Conservation (phyloP, 2,329 filamentous ascomycete species). For the Cladophialophora bantiana region DNA sequence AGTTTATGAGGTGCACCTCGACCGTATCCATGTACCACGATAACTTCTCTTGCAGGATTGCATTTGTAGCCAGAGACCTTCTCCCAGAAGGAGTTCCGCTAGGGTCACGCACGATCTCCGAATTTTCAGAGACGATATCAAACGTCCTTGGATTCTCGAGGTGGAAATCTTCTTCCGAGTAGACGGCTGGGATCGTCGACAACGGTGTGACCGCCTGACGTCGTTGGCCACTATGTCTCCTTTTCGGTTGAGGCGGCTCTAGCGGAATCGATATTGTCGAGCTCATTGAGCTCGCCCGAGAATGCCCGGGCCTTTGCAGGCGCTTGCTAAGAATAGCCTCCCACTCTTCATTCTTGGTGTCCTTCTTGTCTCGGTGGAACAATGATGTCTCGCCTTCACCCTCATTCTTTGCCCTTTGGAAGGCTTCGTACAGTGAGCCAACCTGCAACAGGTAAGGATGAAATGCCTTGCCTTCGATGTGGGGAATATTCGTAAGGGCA, state of each 20-base stretch:
- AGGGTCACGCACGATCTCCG: constrained; percentile 80
- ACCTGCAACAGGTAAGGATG: constrained; percentile 84
- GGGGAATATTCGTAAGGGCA: constrained; percentile 83
- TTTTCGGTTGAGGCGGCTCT: constrained; percentile 55
- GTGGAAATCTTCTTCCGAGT: constrained; percentile 94
- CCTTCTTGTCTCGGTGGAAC: constrained; percentile 53
- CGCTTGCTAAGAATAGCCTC: constrained; percentile 56
- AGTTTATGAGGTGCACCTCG: constrained; percentile 94
- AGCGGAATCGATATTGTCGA: constrained; percentile 56
- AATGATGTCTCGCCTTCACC: constrained; percentile 67
- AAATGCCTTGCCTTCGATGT: constrained; percentile 81
- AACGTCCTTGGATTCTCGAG: constrained; percentile 96
- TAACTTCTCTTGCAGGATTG: constrained; percentile 95
- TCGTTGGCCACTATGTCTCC: constrained; percentile 61
- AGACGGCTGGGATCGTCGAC: constrained; percentile 89
- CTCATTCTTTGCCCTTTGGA: constrained; percentile 81
- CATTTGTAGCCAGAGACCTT: constrained; percentile 92
- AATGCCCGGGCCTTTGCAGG: constrained; percentile 50
- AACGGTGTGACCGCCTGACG: constrained; percentile 80
- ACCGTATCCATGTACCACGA: constrained; percentile 99
- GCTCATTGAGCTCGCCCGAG: constrained; percentile 50
- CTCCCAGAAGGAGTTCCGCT: constrained; percentile 67
- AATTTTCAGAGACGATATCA: constrained; percentile 93
- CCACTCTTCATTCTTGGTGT: constrained; percentile 53
- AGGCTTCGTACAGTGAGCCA: constrained; percentile 84